Evolutionary conservation across 495 filamentous ascomycete genomes (phyloP), one percentile per base, ranked within the genome.

Genomic region (Daldinia childiae): DNA sequence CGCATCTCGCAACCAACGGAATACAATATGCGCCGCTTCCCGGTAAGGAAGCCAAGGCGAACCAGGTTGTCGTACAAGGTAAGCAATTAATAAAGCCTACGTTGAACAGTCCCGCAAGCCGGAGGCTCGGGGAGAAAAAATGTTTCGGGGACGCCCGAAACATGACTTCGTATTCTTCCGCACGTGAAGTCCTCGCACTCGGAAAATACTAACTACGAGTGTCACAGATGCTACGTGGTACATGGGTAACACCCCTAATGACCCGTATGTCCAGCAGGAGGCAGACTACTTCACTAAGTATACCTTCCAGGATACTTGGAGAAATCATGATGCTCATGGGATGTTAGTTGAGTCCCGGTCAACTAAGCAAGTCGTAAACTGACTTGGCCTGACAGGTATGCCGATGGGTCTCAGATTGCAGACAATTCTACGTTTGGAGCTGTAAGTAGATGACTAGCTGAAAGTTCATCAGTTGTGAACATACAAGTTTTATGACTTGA

Each of bases 261-360:
- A 89, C 73, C 72, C 79, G 1, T 88, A 88, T 68, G 81, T 84
- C 17, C 74, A 78, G 8, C 79, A 86, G 48, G 82, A 84, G 48
- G 80, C 85, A 0, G 83, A 87, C 60, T 89, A 89, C 66, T 88
- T 88, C 68, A 88, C 86, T 19, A 89, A 89, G 64, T 89, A 89
- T 64, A 87, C 83, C 0, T 89, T 89, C 38, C 79, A 80, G 4
- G 83, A 82, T 48, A 79, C 82, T 21, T 87, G 84, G 85, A 76
- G 85, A 62, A 79, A 83, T 56, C 86, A 86, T 48, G 79, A 77
- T 32, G 79, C 85, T 6, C 86, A 89, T 59, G 86, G 84, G 71
- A 87, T 72, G 69, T 87, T 36, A 62, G 71, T 69, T 26, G 6
- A 45, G 36, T 30, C 34, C 41, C 21, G 41, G 21, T 19, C 38